Evolutionary conservation across 2,329 filamentous ascomycete species (phyloP), one percentile per base, ranked within the genome.

Genomic region (Aspergillus sp.): DNA sequence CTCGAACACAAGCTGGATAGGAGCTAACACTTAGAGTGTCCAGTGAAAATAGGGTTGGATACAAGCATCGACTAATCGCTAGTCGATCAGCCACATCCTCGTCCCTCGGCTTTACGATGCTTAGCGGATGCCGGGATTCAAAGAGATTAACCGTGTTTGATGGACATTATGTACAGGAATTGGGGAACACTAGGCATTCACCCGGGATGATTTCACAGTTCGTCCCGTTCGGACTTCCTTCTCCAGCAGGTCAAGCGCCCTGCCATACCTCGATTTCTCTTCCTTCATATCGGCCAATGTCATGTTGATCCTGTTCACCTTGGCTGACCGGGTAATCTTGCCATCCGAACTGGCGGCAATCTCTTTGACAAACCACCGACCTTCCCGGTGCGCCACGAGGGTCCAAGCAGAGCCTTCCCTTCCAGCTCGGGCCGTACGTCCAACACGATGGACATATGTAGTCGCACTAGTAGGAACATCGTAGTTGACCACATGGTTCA

Each of bases 401-500:
- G 91, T 96, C 89, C 91, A 96, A 0, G 93, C 90, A 45, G 84
- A 80, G 1, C 93, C 93, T 1, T 74, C 60, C 50, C 84, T 83
- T 1, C 88, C 90, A 0, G 90, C 94, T 67, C 92, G 82, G 0
- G 93, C 93, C 1, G 93, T 96, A 51, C 94, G 85, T 35, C 94
- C 93, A 1, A 96, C 90, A 38, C 94, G 87, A 69, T 97, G 94
- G 4, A 97, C 85, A 63, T 97, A 97, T 20, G 85, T 87, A 5
- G 87, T 88, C 32, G 91, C 76, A 64, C 87, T 92, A 4, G 84
- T 81, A 0, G 93, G 93, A 47, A 96, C 80, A 68, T 96, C 93
- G 76, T 97, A 97, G 74, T 96, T 96, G 72, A 97, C 78, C 44
- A 97, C 90, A 65, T 95, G 89, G 33, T 86, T 85, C 44, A 97